phyloP scores from a whole-genome alignment of 2,329 filamentous ascomycete species.

The Rhexocercosporidium sp. region DNA sequence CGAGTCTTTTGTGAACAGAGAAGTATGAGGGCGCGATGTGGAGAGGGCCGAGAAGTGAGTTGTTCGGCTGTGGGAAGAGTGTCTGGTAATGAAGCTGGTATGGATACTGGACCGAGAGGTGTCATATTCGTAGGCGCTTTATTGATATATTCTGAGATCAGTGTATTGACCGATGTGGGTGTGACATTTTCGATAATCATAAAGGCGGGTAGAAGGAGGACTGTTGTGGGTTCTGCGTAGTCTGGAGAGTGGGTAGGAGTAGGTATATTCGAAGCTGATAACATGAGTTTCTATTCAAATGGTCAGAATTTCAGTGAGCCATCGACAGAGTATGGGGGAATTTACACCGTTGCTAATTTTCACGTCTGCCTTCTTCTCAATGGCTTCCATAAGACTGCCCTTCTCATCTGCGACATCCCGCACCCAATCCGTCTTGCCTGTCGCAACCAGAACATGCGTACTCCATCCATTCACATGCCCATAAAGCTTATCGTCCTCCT shows the following conservation, averaged over 20 bases:
- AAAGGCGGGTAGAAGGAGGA: slow-evolving; percentile 86
- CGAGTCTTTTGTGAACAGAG: slow-evolving; percentile 95
- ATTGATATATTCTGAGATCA: slow-evolving; percentile 75
- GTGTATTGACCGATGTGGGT: slow-evolving; percentile 70
- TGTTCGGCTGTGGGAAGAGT: slow-evolving; percentile 43
- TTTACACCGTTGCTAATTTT: slow-evolving; percentile 72
- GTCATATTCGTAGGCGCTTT: slow-evolving; percentile 75
- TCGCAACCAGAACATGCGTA: slow-evolving; percentile 89
- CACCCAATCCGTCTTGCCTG: slow-evolving; percentile 96
- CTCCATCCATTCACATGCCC: slow-evolving; percentile 86
- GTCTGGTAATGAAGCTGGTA: slow-evolving; percentile 42
- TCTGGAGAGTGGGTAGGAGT: slow-evolving; percentile 69
- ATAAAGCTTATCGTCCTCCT: slow-evolving; percentile 80
- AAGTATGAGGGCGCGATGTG: slow-evolving; percentile 85
- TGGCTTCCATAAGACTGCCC: slow-evolving; percentile 81
- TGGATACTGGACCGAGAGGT: slow-evolving; percentile 64
- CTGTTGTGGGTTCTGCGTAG: slow-evolving; percentile 74
- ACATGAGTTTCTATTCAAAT: slow-evolving; percentile 72
- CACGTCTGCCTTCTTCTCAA: slow-evolving; percentile 58
- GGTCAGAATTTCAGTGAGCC: slow-evolving; percentile 17
- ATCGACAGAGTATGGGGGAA: slow-evolving; percentile 29
- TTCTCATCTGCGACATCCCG: slow-evolving; percentile 87
- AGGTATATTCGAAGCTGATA: slow-evolving; percentile 91
- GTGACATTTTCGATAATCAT: slow-evolving; percentile 83
- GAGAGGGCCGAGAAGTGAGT: slow-evolving; percentile 68